Evolutionary conservation across 1,139 yeast genomes (phyloP).

Genomic region (Blastobotrys serpentis): DNA sequence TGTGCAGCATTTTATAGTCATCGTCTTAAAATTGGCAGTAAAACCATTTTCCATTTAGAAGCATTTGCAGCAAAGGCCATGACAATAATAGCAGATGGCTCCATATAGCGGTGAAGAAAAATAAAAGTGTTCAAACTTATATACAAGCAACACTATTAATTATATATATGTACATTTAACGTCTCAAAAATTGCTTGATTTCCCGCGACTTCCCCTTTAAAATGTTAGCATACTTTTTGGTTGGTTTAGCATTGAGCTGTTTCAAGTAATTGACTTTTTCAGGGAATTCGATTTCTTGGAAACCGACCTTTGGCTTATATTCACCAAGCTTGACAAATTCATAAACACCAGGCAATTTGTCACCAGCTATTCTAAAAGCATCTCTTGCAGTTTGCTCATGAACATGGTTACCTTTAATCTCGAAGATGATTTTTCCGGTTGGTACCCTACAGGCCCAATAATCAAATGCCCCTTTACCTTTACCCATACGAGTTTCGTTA

Average conservation of each 20-base stretch:
- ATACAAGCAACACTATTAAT: not conserved
- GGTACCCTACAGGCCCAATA: conserved; percentile 98
- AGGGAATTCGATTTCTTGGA: conserved; percentile 47
- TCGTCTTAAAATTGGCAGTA: conserved; percentile 78
- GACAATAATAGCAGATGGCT: not conserved
- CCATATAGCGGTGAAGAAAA: not conserved
- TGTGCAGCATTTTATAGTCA: conserved; percentile 81
- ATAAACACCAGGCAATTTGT: conserved; percentile 87
- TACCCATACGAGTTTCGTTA: conserved; percentile 99
- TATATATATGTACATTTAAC: conserved; percentile 24
- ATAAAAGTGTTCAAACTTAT: too few species aligned
- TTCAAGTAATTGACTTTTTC: conserved; percentile 55
- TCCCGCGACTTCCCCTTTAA: conserved; percentile 39
- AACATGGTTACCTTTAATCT: conserved; percentile 69
- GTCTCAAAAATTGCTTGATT: conserved; percentile 35
- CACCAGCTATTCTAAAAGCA: conserved; percentile 87
- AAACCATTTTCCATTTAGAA: conserved; percentile 90
- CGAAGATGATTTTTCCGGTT: conserved; percentile 90
- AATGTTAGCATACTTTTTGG: conserved; percentile 49
- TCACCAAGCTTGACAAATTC: conserved; percentile 75
- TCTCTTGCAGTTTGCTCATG: conserved; percentile 92
- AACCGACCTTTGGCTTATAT: conserved; percentile 65
- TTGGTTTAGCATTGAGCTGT: conserved; percentile 58
- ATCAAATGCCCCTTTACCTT: conserved; percentile 97
- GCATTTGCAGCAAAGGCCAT: conserved; percentile 88